phyloP scores from a whole-genome alignment of 2,329 filamentous ascomycete species.

The Neonectria coccinea region DNA sequence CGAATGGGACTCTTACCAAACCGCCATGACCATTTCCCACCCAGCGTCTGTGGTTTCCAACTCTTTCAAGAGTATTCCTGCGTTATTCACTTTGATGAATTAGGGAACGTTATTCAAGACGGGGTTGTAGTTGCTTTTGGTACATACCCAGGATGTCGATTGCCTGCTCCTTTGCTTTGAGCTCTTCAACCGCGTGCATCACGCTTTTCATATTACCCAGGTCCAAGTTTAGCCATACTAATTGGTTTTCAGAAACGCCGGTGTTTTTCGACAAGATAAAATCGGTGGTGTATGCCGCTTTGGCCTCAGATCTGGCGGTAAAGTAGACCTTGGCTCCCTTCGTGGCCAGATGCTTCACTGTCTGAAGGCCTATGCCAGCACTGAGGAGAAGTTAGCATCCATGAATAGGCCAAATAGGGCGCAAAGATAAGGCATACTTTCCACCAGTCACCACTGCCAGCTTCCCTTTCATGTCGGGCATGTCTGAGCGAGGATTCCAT shows the following conservation, averaged over 20 bases:
- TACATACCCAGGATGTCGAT: slow-evolving; percentile 44
- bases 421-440: slow-evolving; percentile 33
- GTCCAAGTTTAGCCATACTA: slow-evolving; percentile 42
- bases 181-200: slow-evolving; percentile 31
- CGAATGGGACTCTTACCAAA: slow-evolving; percentile 25
- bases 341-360: slow-evolving; percentile 41
- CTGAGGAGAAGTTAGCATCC: slow-evolving; percentile 19
- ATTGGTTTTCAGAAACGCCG: slow-evolving; percentile 10
- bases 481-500: slow-evolving; percentile 33
- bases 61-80: slow-evolving; percentile 40
- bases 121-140: neutral
- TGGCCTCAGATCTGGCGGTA: slow-evolving; percentile 38
- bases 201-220: slow-evolving; percentile 38
- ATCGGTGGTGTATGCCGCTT: slow-evolving; percentile 27
- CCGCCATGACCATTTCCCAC: slow-evolving; percentile 43
- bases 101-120: neutral
- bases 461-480: slow-evolving; percentile 41
- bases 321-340: slow-evolving; percentile 46
- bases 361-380: slow-evolving; percentile 41
- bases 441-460: slow-evolving; percentile 44
- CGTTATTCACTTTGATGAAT: neutral
- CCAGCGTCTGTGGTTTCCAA: slow-evolving; percentile 30
- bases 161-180: slow-evolving; percentile 38
- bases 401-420: too few species aligned
- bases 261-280: neutral